Evolutionary conservation across 306 rosid genomes (phyloP).

Genomic region (Quercus aquifolioides): DNA sequence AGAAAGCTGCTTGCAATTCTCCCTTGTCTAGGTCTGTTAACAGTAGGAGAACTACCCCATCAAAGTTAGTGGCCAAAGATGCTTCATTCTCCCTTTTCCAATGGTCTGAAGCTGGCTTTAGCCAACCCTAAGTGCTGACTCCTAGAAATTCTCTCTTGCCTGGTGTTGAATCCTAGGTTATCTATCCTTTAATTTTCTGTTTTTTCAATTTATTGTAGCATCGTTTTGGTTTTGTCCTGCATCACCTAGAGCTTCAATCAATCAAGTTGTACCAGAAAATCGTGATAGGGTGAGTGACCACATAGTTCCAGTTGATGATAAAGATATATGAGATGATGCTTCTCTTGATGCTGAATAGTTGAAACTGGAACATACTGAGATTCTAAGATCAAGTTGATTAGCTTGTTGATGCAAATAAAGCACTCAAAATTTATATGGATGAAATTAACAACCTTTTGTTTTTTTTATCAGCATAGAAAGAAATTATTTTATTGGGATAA

Average conservation of each 20-base stretch:
- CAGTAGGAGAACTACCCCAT: no score
- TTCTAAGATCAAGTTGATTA: not conserved
- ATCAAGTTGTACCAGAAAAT: not conserved
- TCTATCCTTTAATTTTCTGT: no score
- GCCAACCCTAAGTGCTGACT: no score
- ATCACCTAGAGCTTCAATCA: no score
- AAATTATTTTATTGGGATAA: no score
- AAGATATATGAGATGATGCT: not conserved
- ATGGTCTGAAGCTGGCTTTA: no score
- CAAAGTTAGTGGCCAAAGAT: no score
- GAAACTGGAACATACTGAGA: not conserved
- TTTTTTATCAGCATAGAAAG: not conserved
- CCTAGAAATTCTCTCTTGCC: no score
- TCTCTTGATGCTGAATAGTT: not conserved
- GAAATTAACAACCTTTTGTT: not conserved
- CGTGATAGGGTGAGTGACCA: not conserved
- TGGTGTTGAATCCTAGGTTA: no score
- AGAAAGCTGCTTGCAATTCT: not conserved
- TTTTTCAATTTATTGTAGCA: no score
- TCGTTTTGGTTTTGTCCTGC: no score
- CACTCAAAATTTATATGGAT: not conserved
- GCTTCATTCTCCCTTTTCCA: no score
- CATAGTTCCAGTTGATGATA: not conserved
- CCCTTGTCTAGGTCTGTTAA: not conserved
- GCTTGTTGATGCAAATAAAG: not conserved